Evolutionary conservation across 2,329 filamentous ascomycete species (phyloP).

Genomic region (Alternaria sp.): DNA sequence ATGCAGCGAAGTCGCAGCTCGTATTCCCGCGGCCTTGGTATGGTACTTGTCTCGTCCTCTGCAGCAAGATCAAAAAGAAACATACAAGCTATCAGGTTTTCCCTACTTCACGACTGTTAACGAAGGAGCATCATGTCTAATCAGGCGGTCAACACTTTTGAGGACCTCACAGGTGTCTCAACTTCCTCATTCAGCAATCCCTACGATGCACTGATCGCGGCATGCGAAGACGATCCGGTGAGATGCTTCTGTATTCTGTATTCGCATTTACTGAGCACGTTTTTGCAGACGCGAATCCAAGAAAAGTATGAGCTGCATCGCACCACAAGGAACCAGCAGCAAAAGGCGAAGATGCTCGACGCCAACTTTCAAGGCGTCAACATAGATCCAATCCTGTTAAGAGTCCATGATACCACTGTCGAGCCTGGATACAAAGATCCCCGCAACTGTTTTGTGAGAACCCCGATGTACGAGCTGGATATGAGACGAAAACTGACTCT

Average conservation of each 20-base stretch:
- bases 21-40: neutral
- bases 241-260: slow-evolving; percentile 32
- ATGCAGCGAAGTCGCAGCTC: neutral
- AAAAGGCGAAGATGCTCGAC: slow-evolving; percentile 76
- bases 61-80: neutral
- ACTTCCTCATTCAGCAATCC: slow-evolving; percentile 68
- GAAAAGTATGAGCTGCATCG: slow-evolving; percentile 78
- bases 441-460: slow-evolving; percentile 73
- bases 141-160: slow-evolving; percentile 37
- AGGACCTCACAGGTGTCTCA: slow-evolving; percentile 53
- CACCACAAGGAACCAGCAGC: slow-evolving; percentile 76
- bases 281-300: slow-evolving; percentile 70
- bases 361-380: slow-evolving; percentile 73
- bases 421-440: slow-evolving; percentile 77
- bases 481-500: neutral
- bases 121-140: slow-evolving; percentile 23
- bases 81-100: neutral
- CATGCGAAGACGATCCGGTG: slow-evolving; percentile 74
- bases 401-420: slow-evolving; percentile 69
- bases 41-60: neutral
- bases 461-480: neutral
- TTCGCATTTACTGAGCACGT: neutral
- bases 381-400: slow-evolving; percentile 78
- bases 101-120: neutral
- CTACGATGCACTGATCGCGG: slow-evolving; percentile 76